These are phyloP conservation scores for Cladophialophora exuberans DNA, from an alignment of 2,329 filamentous ascomycete genomes.

Conservation along the genomic window DNA sequence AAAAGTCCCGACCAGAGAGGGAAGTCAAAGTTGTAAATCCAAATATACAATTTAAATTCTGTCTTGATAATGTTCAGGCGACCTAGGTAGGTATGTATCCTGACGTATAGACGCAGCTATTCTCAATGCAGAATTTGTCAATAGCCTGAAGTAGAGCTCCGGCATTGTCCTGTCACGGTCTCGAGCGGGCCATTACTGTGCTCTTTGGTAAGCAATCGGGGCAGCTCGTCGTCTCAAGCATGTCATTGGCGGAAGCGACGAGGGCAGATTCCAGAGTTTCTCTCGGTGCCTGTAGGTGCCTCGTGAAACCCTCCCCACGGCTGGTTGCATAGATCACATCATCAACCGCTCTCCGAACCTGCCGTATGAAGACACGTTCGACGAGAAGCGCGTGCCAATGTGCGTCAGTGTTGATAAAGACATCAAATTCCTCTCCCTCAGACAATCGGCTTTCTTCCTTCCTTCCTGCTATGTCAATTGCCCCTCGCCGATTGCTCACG, in stretches of 20 bases:
- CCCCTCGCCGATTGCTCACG: constrained; percentile 18
- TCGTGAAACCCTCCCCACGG: too few relatives aligned
- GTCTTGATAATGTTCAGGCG: not conserved
- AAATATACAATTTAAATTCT: not conserved
- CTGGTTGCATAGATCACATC: constrained; percentile 29
- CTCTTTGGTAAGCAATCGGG: constrained; percentile 18
- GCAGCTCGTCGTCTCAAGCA: not conserved
- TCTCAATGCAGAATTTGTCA: not conserved
- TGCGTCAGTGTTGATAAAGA: constrained; percentile 8
- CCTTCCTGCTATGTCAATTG: constrained; percentile 30
- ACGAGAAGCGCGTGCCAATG: not conserved
- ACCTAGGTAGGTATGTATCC: not conserved
- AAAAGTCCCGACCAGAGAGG: constrained; percentile 10
- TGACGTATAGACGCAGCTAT: not conserved
- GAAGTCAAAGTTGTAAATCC: constrained; percentile 25
- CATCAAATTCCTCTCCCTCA: not conserved
- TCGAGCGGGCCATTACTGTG: too few relatives aligned
- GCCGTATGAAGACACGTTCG: not conserved
- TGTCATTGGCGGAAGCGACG: constrained; percentile 22
- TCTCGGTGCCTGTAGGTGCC: too few relatives aligned
- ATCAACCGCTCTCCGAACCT: constrained; percentile 8
- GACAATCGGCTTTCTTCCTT: constrained; percentile 8
- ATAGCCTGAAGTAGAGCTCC: not conserved
- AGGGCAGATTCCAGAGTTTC: too few relatives aligned
- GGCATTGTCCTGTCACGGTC: not conserved